These are phyloP conservation scores for Mariannaea sp. DNA, from an alignment of 2,329 filamentous ascomycete species.

Conservation along the genomic window DNA sequence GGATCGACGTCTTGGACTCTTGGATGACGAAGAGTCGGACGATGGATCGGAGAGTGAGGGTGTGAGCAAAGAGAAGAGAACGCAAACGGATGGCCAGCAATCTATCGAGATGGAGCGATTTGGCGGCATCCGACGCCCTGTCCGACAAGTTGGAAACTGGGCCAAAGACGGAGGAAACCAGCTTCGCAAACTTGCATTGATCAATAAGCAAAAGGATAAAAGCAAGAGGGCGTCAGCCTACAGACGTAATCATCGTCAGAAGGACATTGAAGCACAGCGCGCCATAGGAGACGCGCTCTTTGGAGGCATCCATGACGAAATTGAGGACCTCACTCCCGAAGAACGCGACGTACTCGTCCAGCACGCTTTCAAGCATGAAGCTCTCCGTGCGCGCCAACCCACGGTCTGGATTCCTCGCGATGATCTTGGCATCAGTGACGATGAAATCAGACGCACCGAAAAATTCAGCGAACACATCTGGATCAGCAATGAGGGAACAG, in stretches of 20 bases:
- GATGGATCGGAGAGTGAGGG: conserved; percentile 51
- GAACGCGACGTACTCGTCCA: conserved; percentile 85
- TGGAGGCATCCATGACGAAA: conserved; percentile 85
- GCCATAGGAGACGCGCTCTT: conserved; percentile 82
- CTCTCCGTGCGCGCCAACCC: conserved; percentile 80
- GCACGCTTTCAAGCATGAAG: conserved; percentile 89
- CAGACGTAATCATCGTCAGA: conserved; percentile 53
- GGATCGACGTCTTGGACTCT: conserved; percentile 68
- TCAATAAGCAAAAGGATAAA: conserved; percentile 33
- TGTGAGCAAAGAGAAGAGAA: conserved; percentile 43
- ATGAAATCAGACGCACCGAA: conserved; percentile 82
- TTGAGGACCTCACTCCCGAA: conserved; percentile 90
- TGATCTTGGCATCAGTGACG: conserved; percentile 86
- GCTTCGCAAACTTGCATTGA: conserved; percentile 50
- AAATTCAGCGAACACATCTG: conserved; percentile 80
- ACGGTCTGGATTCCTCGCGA: conserved; percentile 95
- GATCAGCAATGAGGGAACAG: conserved; percentile 93
- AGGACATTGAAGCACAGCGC: conserved; percentile 73
- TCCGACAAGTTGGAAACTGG: conserved; percentile 49
- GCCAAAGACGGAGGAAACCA: conserved; percentile 53
- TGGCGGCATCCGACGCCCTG: conserved; percentile 48
- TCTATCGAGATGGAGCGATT: conserved; percentile 49
- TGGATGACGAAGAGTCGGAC: conserved; percentile 56
- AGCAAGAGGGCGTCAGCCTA: conserved; percentile 51
- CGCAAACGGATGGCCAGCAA: conserved; percentile 43